phyloP scores from a whole-genome alignment of 1,284 basidiomycete species.

The Moesziomyces sp. region DNA sequence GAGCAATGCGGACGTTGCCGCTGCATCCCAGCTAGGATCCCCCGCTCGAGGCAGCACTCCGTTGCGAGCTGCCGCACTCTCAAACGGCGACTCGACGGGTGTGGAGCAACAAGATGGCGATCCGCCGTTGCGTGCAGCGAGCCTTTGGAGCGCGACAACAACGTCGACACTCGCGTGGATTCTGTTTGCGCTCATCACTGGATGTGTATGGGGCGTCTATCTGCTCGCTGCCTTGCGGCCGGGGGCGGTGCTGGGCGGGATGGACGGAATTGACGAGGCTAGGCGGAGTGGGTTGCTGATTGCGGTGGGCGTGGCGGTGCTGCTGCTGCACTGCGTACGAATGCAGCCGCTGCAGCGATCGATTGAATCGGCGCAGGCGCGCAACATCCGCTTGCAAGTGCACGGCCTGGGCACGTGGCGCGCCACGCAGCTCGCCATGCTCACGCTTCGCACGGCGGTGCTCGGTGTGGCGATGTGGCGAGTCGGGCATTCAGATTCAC shows the following conservation, averaged over 20 bases:
- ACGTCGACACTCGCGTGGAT: constrained; percentile 2
- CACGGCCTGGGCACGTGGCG: constrained; percentile 12
- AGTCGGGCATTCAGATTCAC: neutral
- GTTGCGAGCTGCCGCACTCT: no score
- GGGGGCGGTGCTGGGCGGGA: neutral
- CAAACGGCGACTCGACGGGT: neutral
- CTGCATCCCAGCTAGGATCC: neutral
- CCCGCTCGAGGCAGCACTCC: neutral
- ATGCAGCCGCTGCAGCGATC: constrained; percentile 24
- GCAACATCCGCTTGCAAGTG: constrained; percentile 17
- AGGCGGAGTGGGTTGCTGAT: neutral
- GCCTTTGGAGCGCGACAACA: neutral
- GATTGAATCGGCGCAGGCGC: constrained; percentile 12
- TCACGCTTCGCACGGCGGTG: neutral
- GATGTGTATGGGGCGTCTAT: constrained; percentile 11
- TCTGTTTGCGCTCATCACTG: constrained; percentile 10
- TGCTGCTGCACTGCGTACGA: constrained; percentile 1
- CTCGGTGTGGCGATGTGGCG: neutral
- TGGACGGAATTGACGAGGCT: neutral
- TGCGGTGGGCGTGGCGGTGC: constrained; percentile 1
- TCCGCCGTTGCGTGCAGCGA: neutral
- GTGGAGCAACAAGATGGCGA: neutral
- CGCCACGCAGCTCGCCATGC: constrained; percentile 9
- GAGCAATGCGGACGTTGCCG: neutral
- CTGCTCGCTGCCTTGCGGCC: constrained; percentile 2